These are phyloP conservation scores for Morella rubra DNA, from an alignment of 306 rosid genomes.

Conservation along the genomic window DNA sequence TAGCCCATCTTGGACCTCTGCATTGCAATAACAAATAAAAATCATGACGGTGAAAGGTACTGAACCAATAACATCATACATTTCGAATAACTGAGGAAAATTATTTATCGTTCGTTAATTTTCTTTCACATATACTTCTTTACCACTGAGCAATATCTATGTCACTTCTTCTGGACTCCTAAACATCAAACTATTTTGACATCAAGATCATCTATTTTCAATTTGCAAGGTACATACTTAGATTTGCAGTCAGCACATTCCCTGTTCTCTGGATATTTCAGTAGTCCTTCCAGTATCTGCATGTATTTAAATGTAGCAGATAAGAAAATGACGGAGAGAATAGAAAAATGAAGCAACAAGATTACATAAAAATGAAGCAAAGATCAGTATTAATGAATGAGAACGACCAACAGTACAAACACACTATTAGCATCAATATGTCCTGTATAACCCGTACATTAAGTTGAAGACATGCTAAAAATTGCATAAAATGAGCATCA, in stretches of 20 bases:
- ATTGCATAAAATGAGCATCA: not conserved
- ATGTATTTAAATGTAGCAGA: constrained; percentile 23
- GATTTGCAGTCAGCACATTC: constrained; percentile 99
- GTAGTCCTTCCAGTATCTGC: constrained; percentile 98
- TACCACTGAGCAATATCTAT: constrained; percentile 19
- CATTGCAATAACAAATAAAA: constrained; percentile 32
- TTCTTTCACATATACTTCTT: constrained; percentile 11
- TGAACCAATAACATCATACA: constrained; percentile 10
- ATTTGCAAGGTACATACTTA: constrained; percentile 63
- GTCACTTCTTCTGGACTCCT: constrained; percentile 21
- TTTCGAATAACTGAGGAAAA: constrained; percentile 4
- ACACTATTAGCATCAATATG: not conserved
- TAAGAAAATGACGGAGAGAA: constrained; percentile 21
- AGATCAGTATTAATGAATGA: not conserved
- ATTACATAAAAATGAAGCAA: constrained; percentile 12
- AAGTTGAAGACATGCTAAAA: not conserved
- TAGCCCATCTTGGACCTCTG: constrained; percentile 99
- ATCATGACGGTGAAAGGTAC: constrained; percentile 16
- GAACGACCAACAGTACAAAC: not conserved
- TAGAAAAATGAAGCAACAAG: not conserved
- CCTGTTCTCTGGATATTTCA: constrained; percentile 89
- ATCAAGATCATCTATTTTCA: constrained; percentile 25
- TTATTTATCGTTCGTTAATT: constrained; percentile 23
- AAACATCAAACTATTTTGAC: not conserved
- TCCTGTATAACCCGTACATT: constrained; percentile 2